A percentile compares a stretch with the other conserved stretches of the same genome.
These are phyloP conservation scores for Blastobotrys arbuscula DNA, from an alignment of 1,139 yeast species.

Conservation along the genomic window DNA sequence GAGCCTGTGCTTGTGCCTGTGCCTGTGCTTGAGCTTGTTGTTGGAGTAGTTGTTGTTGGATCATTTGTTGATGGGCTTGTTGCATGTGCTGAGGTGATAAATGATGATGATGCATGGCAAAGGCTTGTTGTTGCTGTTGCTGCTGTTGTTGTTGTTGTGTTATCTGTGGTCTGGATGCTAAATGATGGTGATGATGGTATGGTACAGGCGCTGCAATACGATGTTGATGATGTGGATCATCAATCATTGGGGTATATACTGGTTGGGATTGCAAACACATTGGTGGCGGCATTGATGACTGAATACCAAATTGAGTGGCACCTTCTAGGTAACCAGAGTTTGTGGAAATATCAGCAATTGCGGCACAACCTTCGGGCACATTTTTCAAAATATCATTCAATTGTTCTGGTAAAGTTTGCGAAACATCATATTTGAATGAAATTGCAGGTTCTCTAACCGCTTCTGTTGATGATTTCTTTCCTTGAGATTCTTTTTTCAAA, in stretches of 20 bases:
- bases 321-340: constrained; percentile 11
- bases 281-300: constrained; percentile 1
- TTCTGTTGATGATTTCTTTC: constrained; percentile 35
- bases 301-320: background rate
- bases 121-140: constrained; percentile 3
- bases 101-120: constrained; percentile 5
- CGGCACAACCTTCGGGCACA: constrained; percentile 31
- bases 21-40: constrained; percentile 4
- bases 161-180: background rate
- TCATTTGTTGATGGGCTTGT: constrained; percentile 3
- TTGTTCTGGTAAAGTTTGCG: constrained; percentile 37
- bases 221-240: constrained; percentile 1
- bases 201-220: background rate
- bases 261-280: constrained; percentile 7
- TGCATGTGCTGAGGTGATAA: background rate
- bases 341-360: constrained; percentile 32
- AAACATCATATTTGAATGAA: constrained; percentile 35
- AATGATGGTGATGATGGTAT: background rate
- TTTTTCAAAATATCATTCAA: constrained; percentile 29
- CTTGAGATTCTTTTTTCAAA: constrained; percentile 60
- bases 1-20: constrained; percentile 5
- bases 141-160: constrained; percentile 8
- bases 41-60: background rate
- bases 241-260: constrained; percentile 1
- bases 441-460: constrained; percentile 41